Evolutionary conservation across 1,284 basidiomycete species (phyloP).

Genomic region (Ganoderma lingzhi): DNA sequence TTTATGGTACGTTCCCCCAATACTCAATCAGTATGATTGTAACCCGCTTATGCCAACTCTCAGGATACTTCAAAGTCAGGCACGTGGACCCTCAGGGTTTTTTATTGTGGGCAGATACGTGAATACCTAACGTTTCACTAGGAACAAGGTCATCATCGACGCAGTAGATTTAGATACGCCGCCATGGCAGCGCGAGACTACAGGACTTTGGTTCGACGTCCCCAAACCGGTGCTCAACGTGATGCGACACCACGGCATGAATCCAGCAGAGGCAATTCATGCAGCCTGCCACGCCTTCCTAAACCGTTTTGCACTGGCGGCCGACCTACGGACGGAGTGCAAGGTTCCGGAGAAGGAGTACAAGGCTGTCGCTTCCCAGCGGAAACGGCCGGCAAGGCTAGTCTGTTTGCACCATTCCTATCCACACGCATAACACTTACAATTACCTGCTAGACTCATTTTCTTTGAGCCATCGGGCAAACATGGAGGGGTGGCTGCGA

Average conservation of each 20-base stretch:
- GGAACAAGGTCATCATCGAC: slow-evolving; percentile 77
- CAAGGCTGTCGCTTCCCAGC: slow-evolving; percentile 59
- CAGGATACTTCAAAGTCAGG: slow-evolving; percentile 64
- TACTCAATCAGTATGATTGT: slow-evolving; percentile 28
- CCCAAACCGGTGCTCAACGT: slow-evolving; percentile 61
- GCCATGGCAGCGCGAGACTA: slow-evolving; percentile 79
- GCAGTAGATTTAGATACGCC: slow-evolving; percentile 83
- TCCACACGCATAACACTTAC: neutral
- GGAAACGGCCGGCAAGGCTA: slow-evolving; percentile 83
- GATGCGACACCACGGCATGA: slow-evolving; percentile 67
- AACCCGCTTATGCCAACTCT: neutral
- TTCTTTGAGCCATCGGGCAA: slow-evolving; percentile 84
- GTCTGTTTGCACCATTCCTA: slow-evolving; percentile 9
- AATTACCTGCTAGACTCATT: slow-evolving; percentile 65
- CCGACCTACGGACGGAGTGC: slow-evolving; percentile 88
- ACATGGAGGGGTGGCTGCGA: slow-evolving; percentile 76
- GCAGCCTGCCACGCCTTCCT: slow-evolving; percentile 87
- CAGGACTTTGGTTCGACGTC: slow-evolving; percentile 89
- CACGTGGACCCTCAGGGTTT: slow-evolving; percentile 34
- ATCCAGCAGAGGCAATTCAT: slow-evolving; percentile 83
- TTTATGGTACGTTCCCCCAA: slow-evolving; percentile 68
- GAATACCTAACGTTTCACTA: slow-evolving; percentile 33
- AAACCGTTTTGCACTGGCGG: slow-evolving; percentile 76
- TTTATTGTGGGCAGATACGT: neutral
- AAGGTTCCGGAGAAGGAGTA: slow-evolving; percentile 85